Base-by-base conservation (phyloP, 1,284 basidiomycete genomes). In the Tilletia indica region DNA sequence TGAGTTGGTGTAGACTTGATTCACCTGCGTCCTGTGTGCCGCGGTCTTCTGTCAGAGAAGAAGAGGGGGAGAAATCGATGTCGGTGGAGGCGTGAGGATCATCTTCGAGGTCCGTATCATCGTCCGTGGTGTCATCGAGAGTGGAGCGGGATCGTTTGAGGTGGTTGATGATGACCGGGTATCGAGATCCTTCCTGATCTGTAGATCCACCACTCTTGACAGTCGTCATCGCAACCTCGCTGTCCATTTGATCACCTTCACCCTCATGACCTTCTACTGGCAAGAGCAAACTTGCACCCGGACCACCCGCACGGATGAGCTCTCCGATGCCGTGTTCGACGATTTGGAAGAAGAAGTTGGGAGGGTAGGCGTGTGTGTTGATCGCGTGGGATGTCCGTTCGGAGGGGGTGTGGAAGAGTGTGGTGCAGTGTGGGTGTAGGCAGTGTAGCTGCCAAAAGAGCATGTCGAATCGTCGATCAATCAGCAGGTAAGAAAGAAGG, bases 321-420 rank as follows among this genome's bases (percentile, higher is more conserved):
- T n/a, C 14, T 34, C 61, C 61, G 31, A 64, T 64, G 9, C 61
- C 61, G 39, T 64, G 61, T 36, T 64, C 14, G 61, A 64, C 38
- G 61, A 64, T 12, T 11, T 64, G 36, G 36, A 64, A 64, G 61
- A 36, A 64, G 61, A 38, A 64, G 61, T 25, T 39, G 34, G 61
- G 9, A 9, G 61, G 61, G 61, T 19, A 64, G 34, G 5, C 61
- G 61, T 64, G 61, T 14, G 61, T 64, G 61, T 64, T 3, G 61
- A 64, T 39, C 0, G 61, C 61, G 36, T 64, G 61, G 12, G 61
- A 16, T 4, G 11, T 11, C 6, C 61, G 34, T 36, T 64, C 34
- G 19, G 4, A 19, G 4, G 61, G 61, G 4, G 9, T 6, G 36
- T 38, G 34, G 61, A 64, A 64, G 34, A 64, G 34, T 11, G 34